These are phyloP conservation scores for Argentina anserina DNA, from an alignment of 306 rosid species.

Conservation along the genomic window DNA sequence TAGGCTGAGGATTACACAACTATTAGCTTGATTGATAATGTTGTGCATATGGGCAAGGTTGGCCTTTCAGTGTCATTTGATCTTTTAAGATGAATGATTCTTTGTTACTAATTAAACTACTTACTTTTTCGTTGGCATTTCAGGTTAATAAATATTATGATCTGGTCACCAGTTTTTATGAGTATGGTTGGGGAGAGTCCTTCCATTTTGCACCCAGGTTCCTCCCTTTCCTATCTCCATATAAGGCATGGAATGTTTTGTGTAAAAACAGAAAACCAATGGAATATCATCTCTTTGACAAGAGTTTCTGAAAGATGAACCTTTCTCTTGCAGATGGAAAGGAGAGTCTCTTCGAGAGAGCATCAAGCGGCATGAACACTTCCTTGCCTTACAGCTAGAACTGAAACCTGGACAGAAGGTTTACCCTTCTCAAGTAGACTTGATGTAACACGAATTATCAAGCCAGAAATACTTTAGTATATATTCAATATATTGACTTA, in stretches of 20 bases:
- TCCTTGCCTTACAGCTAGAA: constrained; percentile 81
- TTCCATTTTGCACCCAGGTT: constrained; percentile 94
- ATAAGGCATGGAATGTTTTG: not conserved
- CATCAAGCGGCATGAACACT: constrained; percentile 91
- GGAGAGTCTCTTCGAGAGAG: constrained; percentile 92
- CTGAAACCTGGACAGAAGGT: constrained; percentile 88
- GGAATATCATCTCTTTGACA: no score
- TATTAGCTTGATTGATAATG: not conserved
- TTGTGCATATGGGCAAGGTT: not conserved
- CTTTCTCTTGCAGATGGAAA: constrained; percentile 54
- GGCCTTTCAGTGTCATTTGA: not conserved
- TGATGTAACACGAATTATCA: constrained; percentile 4
- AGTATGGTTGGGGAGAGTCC: constrained; percentile 98
- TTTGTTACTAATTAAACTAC: not conserved
- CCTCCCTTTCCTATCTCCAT: not conserved
- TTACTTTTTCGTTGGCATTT: constrained; percentile 20
- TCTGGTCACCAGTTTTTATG: constrained; percentile 90
- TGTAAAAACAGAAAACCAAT: not conserved
- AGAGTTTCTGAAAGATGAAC: not conserved
- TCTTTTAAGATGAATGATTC: not conserved
- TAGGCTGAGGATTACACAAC: no score
- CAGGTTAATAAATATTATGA: constrained; percentile 97
- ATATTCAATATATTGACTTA: constrained; percentile 6
- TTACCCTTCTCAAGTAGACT: constrained; percentile 21
- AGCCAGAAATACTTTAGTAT: not conserved